Evolutionary conservation across 768 basidiomycete genomes (phyloP), one percentile per base, ranked within the genome.

Genomic region (Rhizopogon salebrosus): DNA sequence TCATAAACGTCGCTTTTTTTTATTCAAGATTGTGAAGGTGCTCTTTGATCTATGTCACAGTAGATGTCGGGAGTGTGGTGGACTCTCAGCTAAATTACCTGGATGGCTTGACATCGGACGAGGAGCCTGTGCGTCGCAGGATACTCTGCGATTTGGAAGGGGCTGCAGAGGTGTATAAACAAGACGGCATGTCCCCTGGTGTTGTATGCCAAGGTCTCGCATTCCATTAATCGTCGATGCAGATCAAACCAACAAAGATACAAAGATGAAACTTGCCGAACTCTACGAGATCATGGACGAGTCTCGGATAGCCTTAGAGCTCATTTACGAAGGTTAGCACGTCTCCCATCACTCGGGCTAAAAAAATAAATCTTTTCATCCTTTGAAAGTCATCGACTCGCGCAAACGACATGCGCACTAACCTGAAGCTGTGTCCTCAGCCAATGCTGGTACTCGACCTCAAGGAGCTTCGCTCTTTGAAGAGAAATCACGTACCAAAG

Each of bases 211-310:
- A 46, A 45, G 29, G 26, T 7, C 10, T 18, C 11, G 35, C 49
- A 5, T 9, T 22, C 42, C 6, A 26, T 27, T 58, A 95, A 94
- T 95, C 27, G 75, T 87, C 16, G 73, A 78, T 4, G 81, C 80
- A 1, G 89, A 94, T 64, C 85, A 91, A 0, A 76, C 77, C 0
- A 80, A 91, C 58, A 82, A 84, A 60, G 89, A 94, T 27, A 86
- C 85, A 24, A 93, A 92, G 51, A 85, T 95, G 80, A 88, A 90
- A 56, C 77, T 98, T 0, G 95, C 95, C 0, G 90, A 90, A 57
- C 82, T 94, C 13, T 91, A 92, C 57, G 95, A 99, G 66, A 83
- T 90, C 10, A 70, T 87, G 57, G 84, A 87, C 40, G 82, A 93
- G 57, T 84, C 88, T 1, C 75, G 83, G 14, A 87, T 87, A 62